Conservation (phyloP, 2,329 filamentous ascomycete species). For the Penicillium sp. region DNA sequence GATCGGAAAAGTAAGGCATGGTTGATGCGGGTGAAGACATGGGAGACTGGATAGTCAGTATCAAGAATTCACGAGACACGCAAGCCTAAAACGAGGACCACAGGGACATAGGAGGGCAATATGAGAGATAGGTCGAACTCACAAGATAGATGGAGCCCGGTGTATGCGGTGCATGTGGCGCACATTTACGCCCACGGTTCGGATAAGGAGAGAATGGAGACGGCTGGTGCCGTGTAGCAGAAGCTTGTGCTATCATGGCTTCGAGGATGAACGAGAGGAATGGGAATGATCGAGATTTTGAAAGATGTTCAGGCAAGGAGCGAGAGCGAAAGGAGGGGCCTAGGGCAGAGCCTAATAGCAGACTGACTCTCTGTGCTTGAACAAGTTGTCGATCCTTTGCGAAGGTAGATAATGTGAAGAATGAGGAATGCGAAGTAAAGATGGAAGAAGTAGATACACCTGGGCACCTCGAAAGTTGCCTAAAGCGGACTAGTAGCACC, state of each 20-base stretch:
- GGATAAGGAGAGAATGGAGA: not conserved
- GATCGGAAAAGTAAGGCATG: not conserved
- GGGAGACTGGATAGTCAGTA: not conserved
- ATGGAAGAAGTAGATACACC: not conserved
- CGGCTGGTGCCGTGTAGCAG: not conserved
- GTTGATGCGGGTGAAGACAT: not conserved
- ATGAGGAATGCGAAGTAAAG: not conserved
- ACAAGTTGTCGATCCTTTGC: not conserved
- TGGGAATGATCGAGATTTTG: not conserved
- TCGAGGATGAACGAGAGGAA: not conserved
- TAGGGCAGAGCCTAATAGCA: not conserved
- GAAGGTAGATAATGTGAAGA: not conserved
- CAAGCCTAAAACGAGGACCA: not conserved
- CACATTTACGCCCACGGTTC: not conserved
- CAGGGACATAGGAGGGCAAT: not conserved
- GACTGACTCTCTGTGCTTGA: not conserved
- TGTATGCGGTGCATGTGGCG: not conserved
- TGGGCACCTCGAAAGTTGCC: not conserved
- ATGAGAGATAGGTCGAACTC: not conserved
- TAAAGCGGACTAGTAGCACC: not conserved
- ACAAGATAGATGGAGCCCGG: not conserved
- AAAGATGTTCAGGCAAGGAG: not conserved
- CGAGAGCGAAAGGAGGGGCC: not conserved
- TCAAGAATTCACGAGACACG: too few relatives aligned
- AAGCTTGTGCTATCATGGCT: not conserved